Evolutionary conservation across 2,329 filamentous ascomycete genomes (phyloP).

Genomic region (Fusarium pseudograminearum): DNA sequence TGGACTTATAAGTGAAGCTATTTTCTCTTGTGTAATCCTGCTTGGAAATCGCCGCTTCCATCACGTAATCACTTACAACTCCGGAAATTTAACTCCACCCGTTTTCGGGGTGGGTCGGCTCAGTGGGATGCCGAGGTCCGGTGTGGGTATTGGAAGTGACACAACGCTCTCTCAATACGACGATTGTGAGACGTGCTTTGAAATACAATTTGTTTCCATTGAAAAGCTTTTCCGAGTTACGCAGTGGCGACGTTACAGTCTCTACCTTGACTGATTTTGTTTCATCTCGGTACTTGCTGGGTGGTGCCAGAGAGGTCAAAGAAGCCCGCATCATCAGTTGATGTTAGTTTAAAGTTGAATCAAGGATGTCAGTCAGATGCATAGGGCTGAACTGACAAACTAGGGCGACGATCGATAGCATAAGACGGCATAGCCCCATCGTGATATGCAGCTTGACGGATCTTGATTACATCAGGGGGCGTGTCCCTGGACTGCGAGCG

Average conservation of each 20-base stretch:
- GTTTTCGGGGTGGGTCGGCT: constrained; percentile 14
- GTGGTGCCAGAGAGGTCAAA: not conserved
- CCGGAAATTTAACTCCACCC: constrained; percentile 13
- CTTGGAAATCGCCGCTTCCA: constrained; percentile 17
- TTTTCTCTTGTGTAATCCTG: constrained; percentile 13
- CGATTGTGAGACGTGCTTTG: constrained; percentile 16
- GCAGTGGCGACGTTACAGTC: not conserved
- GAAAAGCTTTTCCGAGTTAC: not conserved
- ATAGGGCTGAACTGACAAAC: constrained; percentile 12
- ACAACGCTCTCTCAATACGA: constrained; percentile 3
- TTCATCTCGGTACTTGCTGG: too few relatives aligned
- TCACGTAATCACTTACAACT: constrained; percentile 34
- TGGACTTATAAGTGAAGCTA: constrained; percentile 22
- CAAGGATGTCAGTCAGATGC: not conserved
- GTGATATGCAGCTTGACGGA: not conserved
- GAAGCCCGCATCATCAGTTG: not conserved
- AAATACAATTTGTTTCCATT: constrained; percentile 4
- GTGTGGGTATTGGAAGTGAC: constrained; percentile 7
- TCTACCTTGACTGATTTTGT: not conserved
- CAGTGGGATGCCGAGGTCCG: constrained; percentile 37
- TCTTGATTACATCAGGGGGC: not conserved
- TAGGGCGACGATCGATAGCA: constrained; percentile 4
- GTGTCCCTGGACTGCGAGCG: not conserved
- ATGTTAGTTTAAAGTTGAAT: not conserved
- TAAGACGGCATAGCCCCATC: not conserved